Percentiles rank a stretch among this genome's conserved stretches.
Evolutionary conservation across 2,329 filamentous ascomycete genomes (phyloP).

Genomic region (Diaporthe vexans): DNA sequence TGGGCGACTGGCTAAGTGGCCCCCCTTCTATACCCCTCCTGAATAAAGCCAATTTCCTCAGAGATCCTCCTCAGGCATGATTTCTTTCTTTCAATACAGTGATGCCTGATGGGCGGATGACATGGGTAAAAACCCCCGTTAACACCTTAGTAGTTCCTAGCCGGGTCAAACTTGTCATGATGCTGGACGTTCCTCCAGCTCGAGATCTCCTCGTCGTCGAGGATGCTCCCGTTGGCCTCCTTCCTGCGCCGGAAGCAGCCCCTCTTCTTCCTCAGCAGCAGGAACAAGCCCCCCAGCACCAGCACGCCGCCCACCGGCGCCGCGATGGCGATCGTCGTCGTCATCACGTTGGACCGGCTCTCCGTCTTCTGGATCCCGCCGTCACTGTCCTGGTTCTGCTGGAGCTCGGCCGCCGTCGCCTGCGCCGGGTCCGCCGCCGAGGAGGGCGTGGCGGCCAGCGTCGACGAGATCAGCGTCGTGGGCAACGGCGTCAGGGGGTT

Average conservation of each 20-base stretch:
- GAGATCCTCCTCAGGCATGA: not conserved
- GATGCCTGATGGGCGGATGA: too few species aligned
- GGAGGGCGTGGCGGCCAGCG: not conserved
- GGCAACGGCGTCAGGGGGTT: not conserved
- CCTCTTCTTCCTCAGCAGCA: conserved; percentile 39
- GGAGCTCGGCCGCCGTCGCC: conserved; percentile 6
- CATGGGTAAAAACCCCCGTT: too few species aligned
- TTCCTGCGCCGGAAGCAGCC: conserved; percentile 35
- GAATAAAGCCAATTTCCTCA: not conserved
- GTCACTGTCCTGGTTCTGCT: conserved; percentile 14
- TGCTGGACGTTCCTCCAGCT: conserved; percentile 25
- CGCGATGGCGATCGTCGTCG: conserved; percentile 36
- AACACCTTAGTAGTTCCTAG: conserved; percentile 34
- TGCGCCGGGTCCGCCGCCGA: not conserved
- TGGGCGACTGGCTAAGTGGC: not conserved
- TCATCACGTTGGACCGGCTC: conserved; percentile 20
- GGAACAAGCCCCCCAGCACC: conserved; percentile 17
- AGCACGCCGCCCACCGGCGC: conserved; percentile 37
- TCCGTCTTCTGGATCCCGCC: not conserved
- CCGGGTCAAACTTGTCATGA: conserved; percentile 39
- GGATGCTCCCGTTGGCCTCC: conserved; percentile 4
- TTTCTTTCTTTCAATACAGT: not conserved
- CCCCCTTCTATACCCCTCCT: not conserved
- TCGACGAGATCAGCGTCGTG: conserved; percentile 32
- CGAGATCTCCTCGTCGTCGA: conserved; percentile 36